These are phyloP conservation scores for Solanum dulcamara DNA, from an alignment of 257 asterid species.

Conservation along the genomic window DNA sequence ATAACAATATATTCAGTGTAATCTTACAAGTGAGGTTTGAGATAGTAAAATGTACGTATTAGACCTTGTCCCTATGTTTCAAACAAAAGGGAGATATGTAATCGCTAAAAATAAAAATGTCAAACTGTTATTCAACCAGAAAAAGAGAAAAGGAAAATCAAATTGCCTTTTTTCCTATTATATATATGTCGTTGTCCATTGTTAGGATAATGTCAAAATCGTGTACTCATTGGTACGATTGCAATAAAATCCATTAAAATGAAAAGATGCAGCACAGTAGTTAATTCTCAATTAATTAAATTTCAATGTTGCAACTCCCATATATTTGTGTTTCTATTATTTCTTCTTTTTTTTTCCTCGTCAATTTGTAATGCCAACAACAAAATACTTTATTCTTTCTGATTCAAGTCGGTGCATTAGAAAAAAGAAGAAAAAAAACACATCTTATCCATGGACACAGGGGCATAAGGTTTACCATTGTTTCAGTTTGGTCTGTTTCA, in stretches of 20 bases:
- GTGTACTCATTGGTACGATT: not conserved
- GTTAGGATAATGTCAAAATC: not conserved
- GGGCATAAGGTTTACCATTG: not conserved
- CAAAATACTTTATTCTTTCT: not conserved
- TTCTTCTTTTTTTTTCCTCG: not conserved
- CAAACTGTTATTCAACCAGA: not conserved
- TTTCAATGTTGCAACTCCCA: not conserved
- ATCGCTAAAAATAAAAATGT: not conserved
- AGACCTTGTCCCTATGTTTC: not conserved
- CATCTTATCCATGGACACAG: not conserved
- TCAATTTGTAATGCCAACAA: not conserved
- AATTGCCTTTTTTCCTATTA: not conserved
- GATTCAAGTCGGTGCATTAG: not conserved
- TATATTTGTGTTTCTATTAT: not conserved
- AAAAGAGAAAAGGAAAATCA: not conserved
- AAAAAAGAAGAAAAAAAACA: not conserved
- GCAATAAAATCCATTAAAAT: not conserved
- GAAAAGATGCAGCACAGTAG: not conserved
- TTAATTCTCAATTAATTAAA: not conserved
- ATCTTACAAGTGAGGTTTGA: too few species aligned
- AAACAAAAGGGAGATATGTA: not conserved
- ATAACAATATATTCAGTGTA: too few species aligned
- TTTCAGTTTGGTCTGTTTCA: not conserved
- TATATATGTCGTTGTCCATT: not conserved
- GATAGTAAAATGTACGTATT: too few species aligned